A percentile compares a stretch with the other conserved stretches of the same genome.
Conservation (phyloP, 768 basidiomycete genomes). For the Hericium alpestre region DNA sequence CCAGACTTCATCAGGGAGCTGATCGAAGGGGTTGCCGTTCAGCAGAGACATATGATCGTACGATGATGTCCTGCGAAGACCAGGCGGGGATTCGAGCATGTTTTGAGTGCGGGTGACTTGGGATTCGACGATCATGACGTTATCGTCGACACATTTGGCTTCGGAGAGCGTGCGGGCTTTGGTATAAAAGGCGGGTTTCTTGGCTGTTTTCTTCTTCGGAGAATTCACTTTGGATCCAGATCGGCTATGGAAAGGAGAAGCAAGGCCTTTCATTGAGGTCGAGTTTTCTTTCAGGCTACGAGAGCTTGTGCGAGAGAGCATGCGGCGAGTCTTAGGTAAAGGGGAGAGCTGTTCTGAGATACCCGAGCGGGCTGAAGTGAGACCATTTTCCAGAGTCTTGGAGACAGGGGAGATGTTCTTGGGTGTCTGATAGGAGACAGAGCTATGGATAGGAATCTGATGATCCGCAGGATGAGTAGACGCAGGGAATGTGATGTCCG, state of each 20-base stretch:
- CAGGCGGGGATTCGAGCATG: slow-evolving; percentile 4
- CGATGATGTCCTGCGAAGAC: slow-evolving; percentile 4
- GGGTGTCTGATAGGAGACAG: slow-evolving; percentile 14
- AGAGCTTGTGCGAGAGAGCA: slow-evolving; percentile 29
- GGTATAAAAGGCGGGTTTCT: slow-evolving; percentile 15
- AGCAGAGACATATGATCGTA: not conserved
- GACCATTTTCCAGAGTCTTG: slow-evolving; percentile 7
- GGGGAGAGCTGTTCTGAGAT: slow-evolving; percentile 31
- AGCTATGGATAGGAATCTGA: slow-evolving; percentile 13
- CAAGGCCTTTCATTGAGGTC: slow-evolving; percentile 16
- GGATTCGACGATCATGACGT: not conserved
- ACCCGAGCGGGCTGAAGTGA: slow-evolving; percentile 11
- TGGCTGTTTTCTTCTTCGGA: slow-evolving; percentile 12
- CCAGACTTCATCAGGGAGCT: slow-evolving; percentile 17
- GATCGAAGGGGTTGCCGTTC: slow-evolving; percentile 7
- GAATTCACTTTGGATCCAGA: slow-evolving; percentile 31
- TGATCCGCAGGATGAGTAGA: not conserved
- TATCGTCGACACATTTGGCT: slow-evolving; percentile 1
- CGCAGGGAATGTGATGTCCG: not conserved
- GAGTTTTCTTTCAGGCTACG: slow-evolving; percentile 31
- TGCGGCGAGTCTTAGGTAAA: slow-evolving; percentile 26
- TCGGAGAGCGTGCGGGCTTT: slow-evolving; percentile 34
- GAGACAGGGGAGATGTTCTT: slow-evolving; percentile 8
- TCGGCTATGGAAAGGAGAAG: slow-evolving; percentile 37
- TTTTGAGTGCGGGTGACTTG: not conserved